Conservation (phyloP, 2,329 filamentous ascomycete species). For the Apiospora malaysiana region DNA sequence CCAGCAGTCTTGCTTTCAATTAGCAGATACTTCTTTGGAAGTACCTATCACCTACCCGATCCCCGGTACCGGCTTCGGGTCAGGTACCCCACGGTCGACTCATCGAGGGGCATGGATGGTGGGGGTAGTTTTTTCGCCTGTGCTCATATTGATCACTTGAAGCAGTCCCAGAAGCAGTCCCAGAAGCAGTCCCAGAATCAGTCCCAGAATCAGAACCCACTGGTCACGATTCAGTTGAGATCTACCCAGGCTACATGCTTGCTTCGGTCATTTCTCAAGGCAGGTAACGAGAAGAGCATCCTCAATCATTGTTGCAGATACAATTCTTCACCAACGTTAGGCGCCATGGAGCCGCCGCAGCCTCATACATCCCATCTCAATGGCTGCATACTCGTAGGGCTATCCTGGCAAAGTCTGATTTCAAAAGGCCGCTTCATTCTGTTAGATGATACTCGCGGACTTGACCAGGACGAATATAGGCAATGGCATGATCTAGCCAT, state of each 20-base stretch:
- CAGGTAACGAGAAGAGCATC: not conserved
- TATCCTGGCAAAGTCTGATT: not conserved
- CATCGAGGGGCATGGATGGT: not conserved
- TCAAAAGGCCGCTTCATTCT: not conserved
- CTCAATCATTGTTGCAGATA: not conserved
- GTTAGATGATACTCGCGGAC: not conserved
- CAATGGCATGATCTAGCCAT: not conserved
- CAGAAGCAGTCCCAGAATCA: too few relatives aligned
- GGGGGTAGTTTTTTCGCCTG: not conserved
- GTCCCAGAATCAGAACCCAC: not conserved
- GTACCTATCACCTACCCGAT: not conserved
- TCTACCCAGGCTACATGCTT: not conserved
- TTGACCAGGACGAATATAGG: not conserved
- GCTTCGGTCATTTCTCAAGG: not conserved
- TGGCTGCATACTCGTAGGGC: not conserved
- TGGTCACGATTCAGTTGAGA: not conserved
- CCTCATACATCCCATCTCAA: not conserved
- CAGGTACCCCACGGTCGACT: not conserved
- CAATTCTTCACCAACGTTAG: not conserved
- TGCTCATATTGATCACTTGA: too few relatives aligned
- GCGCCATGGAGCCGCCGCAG: not conserved
- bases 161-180: not conserved
- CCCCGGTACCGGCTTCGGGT: not conserved
- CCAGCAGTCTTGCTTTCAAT: not conserved
- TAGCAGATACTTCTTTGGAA: not conserved